phyloP scores from a whole-genome alignment of 768 basidiomycete species.

The Kwoniella dejecticola region DNA sequence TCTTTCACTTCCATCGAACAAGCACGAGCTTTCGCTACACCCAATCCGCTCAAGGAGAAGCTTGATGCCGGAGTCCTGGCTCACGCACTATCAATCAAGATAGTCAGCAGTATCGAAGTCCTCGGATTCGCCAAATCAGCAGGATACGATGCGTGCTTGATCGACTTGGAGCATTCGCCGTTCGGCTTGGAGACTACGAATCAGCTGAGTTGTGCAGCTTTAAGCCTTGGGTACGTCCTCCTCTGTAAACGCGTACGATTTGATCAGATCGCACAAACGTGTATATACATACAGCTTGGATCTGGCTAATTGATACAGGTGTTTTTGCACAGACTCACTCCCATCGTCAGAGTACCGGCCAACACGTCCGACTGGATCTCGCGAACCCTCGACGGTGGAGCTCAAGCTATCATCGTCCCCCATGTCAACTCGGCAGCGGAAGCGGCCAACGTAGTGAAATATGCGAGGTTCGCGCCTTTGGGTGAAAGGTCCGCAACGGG shows the following conservation, averaged over 20 bases:
- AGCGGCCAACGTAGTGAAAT: conserved; percentile 33
- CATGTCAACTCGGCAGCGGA: conserved; percentile 38
- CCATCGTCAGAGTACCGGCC: conserved; percentile 40
- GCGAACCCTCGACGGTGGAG: conserved; percentile 42
- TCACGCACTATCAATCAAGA: conserved; percentile 1
- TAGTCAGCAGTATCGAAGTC: conserved; percentile 8
- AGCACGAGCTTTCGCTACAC: not conserved
- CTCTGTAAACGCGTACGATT: not conserved
- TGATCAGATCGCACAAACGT: not conserved
- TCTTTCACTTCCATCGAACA: not conserved
- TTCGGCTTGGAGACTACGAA: conserved; percentile 38
- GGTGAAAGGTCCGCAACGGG: conserved; percentile 21
- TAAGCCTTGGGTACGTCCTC: conserved; percentile 32
- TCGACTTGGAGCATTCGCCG: conserved; percentile 42
- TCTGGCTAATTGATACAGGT: not conserved
- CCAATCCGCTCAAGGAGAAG: conserved; percentile 1
- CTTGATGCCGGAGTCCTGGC: not conserved
- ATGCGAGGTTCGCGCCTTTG: conserved; percentile 38
- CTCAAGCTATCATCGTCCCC: conserved; percentile 45
- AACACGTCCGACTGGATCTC: conserved; percentile 46
- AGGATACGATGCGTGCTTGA: conserved; percentile 39
- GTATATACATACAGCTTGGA: too few relatives aligned
- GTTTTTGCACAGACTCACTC: conserved; percentile 27
- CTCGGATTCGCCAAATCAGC: conserved; percentile 29
- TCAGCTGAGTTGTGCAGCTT: conserved; percentile 28